These are phyloP conservation scores for Podochytrium sp. DNA, from an alignment of 192 early-diverging fungal genomes.

Conservation along the genomic window DNA sequence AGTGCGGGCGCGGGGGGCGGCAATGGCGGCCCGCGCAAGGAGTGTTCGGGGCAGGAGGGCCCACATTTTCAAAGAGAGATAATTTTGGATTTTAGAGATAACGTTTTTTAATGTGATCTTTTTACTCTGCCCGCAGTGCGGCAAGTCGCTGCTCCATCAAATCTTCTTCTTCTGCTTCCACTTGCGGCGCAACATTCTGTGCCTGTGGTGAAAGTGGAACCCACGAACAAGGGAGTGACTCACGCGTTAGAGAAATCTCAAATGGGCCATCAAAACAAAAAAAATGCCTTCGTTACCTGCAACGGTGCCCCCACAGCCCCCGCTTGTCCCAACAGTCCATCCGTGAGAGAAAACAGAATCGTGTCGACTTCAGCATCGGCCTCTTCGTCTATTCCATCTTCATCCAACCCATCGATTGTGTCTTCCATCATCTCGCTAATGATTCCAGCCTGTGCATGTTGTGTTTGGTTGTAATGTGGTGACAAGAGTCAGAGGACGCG, in stretches of 20 bases:
- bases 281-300: constrained; percentile 41
- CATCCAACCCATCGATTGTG: constrained; percentile 83
- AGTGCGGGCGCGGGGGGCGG: background rate
- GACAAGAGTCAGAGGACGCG: too few species aligned
- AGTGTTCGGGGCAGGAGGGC: background rate
- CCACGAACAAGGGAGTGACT: too few species aligned
- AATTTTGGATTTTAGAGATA: background rate
- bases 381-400: constrained; percentile 91
- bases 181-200: constrained; percentile 54
- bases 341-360: constrained; percentile 85
- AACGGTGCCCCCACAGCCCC: constrained; percentile 61
- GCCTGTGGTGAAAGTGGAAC: constrained; percentile 25
- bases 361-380: constrained; percentile 93
- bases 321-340: constrained; percentile 74
- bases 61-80: background rate
- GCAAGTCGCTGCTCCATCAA: constrained; percentile 86
- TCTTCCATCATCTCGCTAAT: constrained; percentile 97
- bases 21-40: background rate
- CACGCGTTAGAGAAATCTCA: too few species aligned
- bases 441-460: constrained; percentile 83
- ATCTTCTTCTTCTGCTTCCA: constrained; percentile 76
- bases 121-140: constrained; percentile 59
- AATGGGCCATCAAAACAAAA: background rate
- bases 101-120: background rate
- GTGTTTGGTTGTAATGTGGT: too few species aligned